A percentile compares a stretch with the other conserved stretches of the same genome.
Evolutionary conservation across 2,329 filamentous ascomycete species (phyloP).

Genomic region (Penicillium hesseltinei): DNA sequence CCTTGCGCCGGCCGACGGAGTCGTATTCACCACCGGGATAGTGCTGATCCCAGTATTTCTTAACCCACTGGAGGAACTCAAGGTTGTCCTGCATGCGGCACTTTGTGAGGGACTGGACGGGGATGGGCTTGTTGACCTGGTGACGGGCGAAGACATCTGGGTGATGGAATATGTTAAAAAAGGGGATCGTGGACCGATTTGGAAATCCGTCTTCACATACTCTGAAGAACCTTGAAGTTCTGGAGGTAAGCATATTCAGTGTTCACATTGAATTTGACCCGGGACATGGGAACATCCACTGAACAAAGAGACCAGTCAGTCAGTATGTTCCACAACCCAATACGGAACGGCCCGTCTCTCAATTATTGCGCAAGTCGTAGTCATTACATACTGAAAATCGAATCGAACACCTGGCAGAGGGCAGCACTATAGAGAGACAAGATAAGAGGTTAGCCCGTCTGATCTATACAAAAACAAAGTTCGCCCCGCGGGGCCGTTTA

Average conservation of each 20-base stretch:
- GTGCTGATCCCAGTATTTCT: slow-evolving; percentile 97
- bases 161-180: slow-evolving; percentile 12
- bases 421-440: slow-evolving; percentile 65
- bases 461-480: background rate
- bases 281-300: slow-evolving; percentile 88
- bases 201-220: slow-evolving; percentile 52
- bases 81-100: slow-evolving; percentile 99
- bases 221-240: slow-evolving; percentile 97
- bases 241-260: slow-evolving; percentile 96
- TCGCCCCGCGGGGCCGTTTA: background rate
- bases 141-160: slow-evolving; percentile 78
- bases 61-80: slow-evolving; percentile 96
- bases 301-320: slow-evolving; percentile 18
- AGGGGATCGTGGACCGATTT: background rate
- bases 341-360: background rate
- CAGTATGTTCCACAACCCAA: background rate
- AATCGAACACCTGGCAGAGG: slow-evolving; percentile 96
- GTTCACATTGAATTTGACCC: slow-evolving; percentile 98
- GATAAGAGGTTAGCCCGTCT: background rate
- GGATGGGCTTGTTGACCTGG: slow-evolving; percentile 82
- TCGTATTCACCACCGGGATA: slow-evolving; percentile 98
- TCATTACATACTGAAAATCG: slow-evolving; percentile 71
- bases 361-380: background rate
- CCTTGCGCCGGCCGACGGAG: slow-evolving; percentile 80
- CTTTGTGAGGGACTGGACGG: slow-evolving; percentile 84